phyloP scores from a whole-genome alignment of 495 filamentous ascomycete genomes.

The Aspergillus egyptiacus region DNA sequence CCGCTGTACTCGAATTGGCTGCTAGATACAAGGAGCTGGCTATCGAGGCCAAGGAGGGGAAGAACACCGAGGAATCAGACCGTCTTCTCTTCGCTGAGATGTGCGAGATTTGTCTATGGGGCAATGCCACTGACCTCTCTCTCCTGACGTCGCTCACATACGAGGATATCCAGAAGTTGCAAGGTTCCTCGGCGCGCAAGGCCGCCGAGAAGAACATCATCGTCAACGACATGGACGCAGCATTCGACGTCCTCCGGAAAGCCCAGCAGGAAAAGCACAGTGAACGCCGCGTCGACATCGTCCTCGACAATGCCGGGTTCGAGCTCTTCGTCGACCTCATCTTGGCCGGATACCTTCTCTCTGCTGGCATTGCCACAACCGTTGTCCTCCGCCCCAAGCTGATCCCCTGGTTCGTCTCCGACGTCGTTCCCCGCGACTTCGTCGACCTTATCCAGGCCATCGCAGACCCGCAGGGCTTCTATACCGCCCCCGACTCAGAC shows the following conservation, averaged over 20 bases:
- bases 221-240: conserved; percentile 69
- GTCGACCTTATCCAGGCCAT: conserved; percentile 69
- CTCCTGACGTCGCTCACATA: conserved; percentile 86
- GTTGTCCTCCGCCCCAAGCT: conserved; percentile 90
- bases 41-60: conserved; percentile 44
- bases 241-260: conserved; percentile 63
- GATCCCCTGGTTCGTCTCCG: conserved; percentile 96
- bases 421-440: conserved; percentile 84
- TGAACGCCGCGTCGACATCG: conserved; percentile 76
- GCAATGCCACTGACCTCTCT: conserved; percentile 92
- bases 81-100: conserved; percentile 81
- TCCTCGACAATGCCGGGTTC: conserved; percentile 94
- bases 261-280: conserved; percentile 44
- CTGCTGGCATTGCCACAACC: conserved; percentile 71
- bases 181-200: conserved; percentile 80
- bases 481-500: conserved; percentile 59
- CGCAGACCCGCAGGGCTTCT: conserved; percentile 69
- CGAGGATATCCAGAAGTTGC: conserved; percentile 93
- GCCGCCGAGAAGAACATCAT: conserved; percentile 82
- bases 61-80: conserved; percentile 61
- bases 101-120: conserved; percentile 97
- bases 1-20: conserved; percentile 85
- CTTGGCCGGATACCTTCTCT: conserved; percentile 80
- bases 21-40: conserved; percentile 63
- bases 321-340: conserved; percentile 94